Percentiles rank a stretch among this genome's conserved stretches.
phyloP scores from a whole-genome alignment of 2,329 filamentous ascomycete genomes.

The Phyllosticta citriasiana region DNA sequence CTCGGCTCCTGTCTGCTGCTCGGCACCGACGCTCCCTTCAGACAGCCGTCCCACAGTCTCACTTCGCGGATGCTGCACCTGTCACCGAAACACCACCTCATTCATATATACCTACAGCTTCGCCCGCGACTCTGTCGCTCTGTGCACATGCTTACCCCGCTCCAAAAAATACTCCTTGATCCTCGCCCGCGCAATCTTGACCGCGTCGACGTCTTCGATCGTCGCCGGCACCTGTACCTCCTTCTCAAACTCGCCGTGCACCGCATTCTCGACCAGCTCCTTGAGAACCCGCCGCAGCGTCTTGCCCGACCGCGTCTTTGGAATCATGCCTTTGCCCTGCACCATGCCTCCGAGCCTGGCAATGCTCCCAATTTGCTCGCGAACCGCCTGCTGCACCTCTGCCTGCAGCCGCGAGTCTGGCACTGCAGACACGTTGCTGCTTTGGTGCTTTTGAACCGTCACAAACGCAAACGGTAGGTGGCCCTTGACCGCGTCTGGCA shows the following conservation, averaged over 20 bases:
- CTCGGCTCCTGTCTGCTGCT: not conserved
- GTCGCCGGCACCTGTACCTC: constrained; percentile 69
- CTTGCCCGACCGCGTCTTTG: constrained; percentile 87
- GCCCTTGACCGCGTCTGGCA: constrained; percentile 79
- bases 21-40: not conserved
- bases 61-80: not conserved
- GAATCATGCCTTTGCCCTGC: constrained; percentile 76
- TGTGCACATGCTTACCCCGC: constrained; percentile 32
- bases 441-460: constrained; percentile 43
- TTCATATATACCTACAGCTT: constrained; percentile 33
- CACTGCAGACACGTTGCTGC: constrained; percentile 32
- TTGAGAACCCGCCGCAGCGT: constrained; percentile 72
- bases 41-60: not conserved
- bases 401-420: constrained; percentile 40
- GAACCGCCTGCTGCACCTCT: constrained; percentile 64
- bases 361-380: constrained; percentile 77
- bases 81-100: not conserved
- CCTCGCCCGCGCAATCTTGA: constrained; percentile 62
- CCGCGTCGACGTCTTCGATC: constrained; percentile 68
- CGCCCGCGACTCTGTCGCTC: constrained; percentile 28
- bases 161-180: constrained; percentile 64
- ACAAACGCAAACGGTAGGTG: constrained; percentile 89
- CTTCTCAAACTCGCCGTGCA: constrained; percentile 61
- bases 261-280: constrained; percentile 75
- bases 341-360: constrained; percentile 79